A percentile compares a stretch with the other conserved stretches of the same genome.
phyloP scores from a whole-genome alignment of 257 asterid genomes.

The Prunella vulgaris region DNA sequence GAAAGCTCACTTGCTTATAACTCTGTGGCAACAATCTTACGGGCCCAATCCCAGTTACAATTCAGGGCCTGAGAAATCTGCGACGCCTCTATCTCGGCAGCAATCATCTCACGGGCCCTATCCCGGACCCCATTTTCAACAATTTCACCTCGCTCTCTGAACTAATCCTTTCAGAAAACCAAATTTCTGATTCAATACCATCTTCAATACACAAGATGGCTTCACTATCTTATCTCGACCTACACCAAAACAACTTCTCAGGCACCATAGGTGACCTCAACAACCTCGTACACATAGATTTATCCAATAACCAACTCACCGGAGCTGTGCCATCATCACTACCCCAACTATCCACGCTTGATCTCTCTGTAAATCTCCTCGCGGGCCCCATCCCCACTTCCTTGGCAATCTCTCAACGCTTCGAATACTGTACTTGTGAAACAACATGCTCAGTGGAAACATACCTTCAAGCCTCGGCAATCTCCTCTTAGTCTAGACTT shows the following conservation, averaged over 20 bases:
- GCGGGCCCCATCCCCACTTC: conserved; percentile 48
- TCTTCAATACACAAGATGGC: conserved; percentile 34
- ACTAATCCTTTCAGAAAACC: conserved; percentile 40
- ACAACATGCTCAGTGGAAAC: conserved; percentile 40
- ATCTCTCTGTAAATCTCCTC: conserved; percentile 37
- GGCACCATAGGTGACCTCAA: conserved; percentile 41
- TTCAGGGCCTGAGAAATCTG: conserved; percentile 24
- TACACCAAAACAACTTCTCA: conserved; percentile 40
- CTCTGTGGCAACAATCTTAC: conserved; percentile 40
- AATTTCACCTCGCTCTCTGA: conserved; percentile 26
- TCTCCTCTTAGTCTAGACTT: conserved; percentile 34
- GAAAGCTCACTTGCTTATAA: no score
- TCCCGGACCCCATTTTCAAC: conserved; percentile 35
- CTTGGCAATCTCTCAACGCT: conserved; percentile 20
- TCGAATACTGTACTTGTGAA: no score
- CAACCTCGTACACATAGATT: conserved; percentile 27
- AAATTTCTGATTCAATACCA: conserved; percentile 49
- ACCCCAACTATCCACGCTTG: conserved; percentile 31
- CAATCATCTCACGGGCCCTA: conserved; percentile 42
- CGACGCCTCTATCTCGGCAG: conserved; percentile 26
- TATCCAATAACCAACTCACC: conserved; percentile 41
- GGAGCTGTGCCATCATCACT: conserved; percentile 51
- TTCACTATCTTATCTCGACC: conserved; percentile 34
- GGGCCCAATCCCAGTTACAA: conserved; percentile 40
- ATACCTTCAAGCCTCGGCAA: conserved; percentile 53